Base-by-base conservation (phyloP, 371 early-diverging fungal species). In the Mortierella polycephala region DNA sequence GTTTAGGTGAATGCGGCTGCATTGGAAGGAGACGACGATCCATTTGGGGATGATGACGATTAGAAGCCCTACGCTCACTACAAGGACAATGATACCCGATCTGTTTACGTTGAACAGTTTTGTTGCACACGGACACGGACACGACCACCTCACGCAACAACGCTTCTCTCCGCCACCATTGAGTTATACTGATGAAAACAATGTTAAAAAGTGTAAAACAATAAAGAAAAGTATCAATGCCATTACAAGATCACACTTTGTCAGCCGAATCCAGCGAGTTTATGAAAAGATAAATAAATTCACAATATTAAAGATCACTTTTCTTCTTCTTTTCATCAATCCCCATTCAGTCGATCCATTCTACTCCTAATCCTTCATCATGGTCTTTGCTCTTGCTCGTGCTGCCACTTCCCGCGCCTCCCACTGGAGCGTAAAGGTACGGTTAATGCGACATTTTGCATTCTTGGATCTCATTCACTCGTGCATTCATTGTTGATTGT, bases 401-500 rank as follows among this genome's bases (percentile, higher is more conserved):
- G 45, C 77, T 40, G 76, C 72, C 30, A 37, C 79, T 39, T n/a
- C 71, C 53, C 79, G 79, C 42, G 60, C 76, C 53, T 64, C 79
- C 50, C 79, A 72, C 55, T 77, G 69, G 72, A 67, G 79, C 50
- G 69, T 65, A 62, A 77, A 77, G 72, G 79, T 77, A 65, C 12
- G 47, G 44, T 20, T 21, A 40, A 21, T 11, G 41, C 18, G 16
- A 30, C 30, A 30, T 30, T 30, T 30, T 30, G 30, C 30, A 30
- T 30, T 30, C 30, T 30, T 30, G 30, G 4, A 30, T 30, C 30
- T 30, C 30, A 30, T 30, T 30, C 37, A 39, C 5, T 30, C 20
- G 13, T 44, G 30, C 37, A 55, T 52, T 16, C 42, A 10, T 21
- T 10, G 47, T 20, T 46, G 46, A 2, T 13, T n/a, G n/a, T n/a